Base-by-base conservation (phyloP, 2,329 filamentous ascomycete genomes). In the Verticillium nubilum region DNA sequence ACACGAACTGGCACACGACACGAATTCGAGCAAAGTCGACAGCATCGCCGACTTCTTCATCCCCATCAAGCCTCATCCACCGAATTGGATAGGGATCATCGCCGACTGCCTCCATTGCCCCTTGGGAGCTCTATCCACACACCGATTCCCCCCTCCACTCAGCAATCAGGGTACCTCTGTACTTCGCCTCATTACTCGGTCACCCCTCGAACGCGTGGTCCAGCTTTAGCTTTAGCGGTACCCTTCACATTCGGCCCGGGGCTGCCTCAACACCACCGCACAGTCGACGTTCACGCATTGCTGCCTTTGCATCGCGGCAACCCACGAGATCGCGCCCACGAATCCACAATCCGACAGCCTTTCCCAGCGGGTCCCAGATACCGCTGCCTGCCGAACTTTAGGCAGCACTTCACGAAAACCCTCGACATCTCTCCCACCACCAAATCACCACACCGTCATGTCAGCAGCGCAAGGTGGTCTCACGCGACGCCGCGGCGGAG, bases 401-500 rank as follows among this genome's bases (percentile, higher is more conserved):
- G 42, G n/a, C 42, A 47, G 6, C 50, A 52, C 52, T 25, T 17
- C 26, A 23, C 47, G 6, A n/a, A 52, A n/a, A n/a, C n/a, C n/a
- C n/a, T n/a, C 19, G 25, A 62, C 56, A 60, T 55, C 52, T 33
- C 57, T n/a, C 25, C 55, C 33, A 52, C 54, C 42, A 35, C 37
- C 12, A 50, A 10, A 50, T 17, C 27, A 63, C 60, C 61, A 61
- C 61, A 57, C 58, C 61, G 37, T 56, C 61, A 50, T 47, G 42
- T 47, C 42, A n/a, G 42, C 42, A 47, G 42, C 42, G 42, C 42
- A 47, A 47, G 61, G 61, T 56, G 83, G 83, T 67, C 76, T 87
- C 71, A 87, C 84, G 62, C 76, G 84, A 73, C 83, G 84, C 83
- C 81, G 90, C 81, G 82, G 90, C 81, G 42, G 42, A 47, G 42